Conservation (phyloP, 192 early-diverging fungal species). For the Neocallimastix lanati region DNA sequence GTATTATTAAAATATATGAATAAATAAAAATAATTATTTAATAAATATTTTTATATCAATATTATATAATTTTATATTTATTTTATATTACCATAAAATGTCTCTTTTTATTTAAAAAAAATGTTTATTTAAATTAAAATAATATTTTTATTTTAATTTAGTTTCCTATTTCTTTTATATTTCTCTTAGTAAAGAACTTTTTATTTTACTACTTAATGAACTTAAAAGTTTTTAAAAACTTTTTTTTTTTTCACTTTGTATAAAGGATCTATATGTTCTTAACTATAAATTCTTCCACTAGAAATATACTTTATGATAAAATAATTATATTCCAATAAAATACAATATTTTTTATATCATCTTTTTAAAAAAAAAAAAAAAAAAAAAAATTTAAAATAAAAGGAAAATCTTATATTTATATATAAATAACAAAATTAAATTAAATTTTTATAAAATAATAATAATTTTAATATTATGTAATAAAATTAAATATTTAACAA, state of each 20-base stretch:
- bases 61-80: too few relatives aligned
- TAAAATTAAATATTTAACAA: too few relatives aligned
- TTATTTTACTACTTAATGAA: background rate
- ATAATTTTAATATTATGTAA: too few relatives aligned
- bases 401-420: background rate
- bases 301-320: background rate
- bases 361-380: background rate
- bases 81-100: background rate
- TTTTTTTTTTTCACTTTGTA: background rate
- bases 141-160: background rate
- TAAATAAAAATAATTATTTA: too few relatives aligned
- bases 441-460: too few relatives aligned
- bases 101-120: background rate
- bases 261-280: background rate
- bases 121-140: background rate
- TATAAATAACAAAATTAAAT: too few relatives aligned
- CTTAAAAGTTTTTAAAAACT: background rate
- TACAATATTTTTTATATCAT: background rate
- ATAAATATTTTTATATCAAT: too few relatives aligned
- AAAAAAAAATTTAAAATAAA: background rate
- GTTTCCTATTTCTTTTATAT: background rate
- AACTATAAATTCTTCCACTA: background rate
- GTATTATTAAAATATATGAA: too few relatives aligned
- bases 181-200: background rate
- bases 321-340: background rate